These are phyloP conservation scores for Pseudocercospora pini-densiflorae DNA, from an alignment of 2,329 filamentous ascomycete species.

Conservation along the genomic window DNA sequence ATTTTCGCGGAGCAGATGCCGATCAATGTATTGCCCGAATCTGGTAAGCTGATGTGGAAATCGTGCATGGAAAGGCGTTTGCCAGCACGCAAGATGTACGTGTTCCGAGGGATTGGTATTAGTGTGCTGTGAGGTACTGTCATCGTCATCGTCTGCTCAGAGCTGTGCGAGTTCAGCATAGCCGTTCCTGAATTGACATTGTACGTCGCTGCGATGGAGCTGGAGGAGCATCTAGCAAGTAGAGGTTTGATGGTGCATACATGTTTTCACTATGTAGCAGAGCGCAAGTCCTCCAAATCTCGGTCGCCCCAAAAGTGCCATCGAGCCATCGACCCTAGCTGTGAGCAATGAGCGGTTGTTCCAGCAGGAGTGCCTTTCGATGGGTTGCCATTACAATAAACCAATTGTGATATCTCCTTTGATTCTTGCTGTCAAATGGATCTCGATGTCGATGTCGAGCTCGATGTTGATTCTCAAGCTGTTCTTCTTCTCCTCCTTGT, in stretches of 20 bases:
- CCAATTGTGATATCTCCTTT: slow-evolving; percentile 39
- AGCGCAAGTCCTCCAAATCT: no score
- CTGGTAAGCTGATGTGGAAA: neutral
- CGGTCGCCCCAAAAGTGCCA: neutral
- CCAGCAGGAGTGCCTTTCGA: neutral
- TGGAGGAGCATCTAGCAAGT: neutral
- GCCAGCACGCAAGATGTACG: neutral
- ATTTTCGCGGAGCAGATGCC: neutral
- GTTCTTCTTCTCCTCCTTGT: slow-evolving; percentile 29
- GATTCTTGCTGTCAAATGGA: slow-evolving; percentile 36
- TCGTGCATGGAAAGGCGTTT: neutral
- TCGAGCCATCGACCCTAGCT: neutral
- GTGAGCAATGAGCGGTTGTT: neutral
- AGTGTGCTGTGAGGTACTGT: neutral
- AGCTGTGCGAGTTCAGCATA: neutral
- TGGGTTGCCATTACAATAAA: slow-evolving; percentile 28
- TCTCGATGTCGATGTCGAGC: slow-evolving; percentile 38
- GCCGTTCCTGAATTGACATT: neutral
- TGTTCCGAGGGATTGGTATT: neutral
- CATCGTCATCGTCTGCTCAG: neutral
- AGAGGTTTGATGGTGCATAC: neutral
- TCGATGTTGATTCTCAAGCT: slow-evolving; percentile 37
- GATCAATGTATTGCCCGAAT: slow-evolving; percentile 1
- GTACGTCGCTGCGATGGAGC: neutral
- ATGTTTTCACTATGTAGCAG: neutral